Conservation (phyloP, 2,329 filamentous ascomycete species). For the Phyllosticta capitalensis region DNA sequence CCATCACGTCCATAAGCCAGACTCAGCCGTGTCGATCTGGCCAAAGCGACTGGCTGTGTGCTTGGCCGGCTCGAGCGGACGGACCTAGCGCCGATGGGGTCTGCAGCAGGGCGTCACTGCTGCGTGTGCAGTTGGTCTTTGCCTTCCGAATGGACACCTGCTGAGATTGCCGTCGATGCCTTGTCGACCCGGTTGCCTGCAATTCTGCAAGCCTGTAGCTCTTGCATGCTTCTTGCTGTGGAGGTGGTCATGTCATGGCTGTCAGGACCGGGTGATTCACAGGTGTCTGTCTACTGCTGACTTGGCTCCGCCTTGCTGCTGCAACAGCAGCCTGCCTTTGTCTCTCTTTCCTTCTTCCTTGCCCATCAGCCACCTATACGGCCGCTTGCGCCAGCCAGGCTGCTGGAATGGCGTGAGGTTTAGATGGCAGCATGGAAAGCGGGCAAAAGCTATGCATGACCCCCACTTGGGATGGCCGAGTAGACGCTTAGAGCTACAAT, state of each 20-base stretch:
- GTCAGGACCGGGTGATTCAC: neutral
- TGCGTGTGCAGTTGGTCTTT: neutral
- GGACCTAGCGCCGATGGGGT: neutral
- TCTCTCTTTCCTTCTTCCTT: neutral
- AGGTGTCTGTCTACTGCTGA: neutral
- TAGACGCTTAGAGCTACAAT: no score
- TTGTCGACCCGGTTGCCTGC: neutral
- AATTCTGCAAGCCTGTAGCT: neutral
- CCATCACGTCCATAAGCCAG: neutral
- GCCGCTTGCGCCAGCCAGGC: neutral
- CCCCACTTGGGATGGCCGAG: neutral
- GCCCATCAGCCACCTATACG: neutral
- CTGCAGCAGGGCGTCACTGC: neutral
- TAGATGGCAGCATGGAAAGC: neutral
- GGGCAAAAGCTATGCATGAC: neutral
- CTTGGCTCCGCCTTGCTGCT: neutral
- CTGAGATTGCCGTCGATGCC: neutral
- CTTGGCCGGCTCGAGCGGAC: neutral
- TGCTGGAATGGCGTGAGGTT: neutral
- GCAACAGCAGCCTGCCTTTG: neutral
- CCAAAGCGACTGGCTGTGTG: neutral
- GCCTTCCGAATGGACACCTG: neutral
- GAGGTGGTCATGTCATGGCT: neutral
- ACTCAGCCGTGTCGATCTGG: neutral
- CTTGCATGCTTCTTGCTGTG: neutral